A percentile compares a stretch with the other conserved stretches of the same genome.
phyloP scores from a whole-genome alignment of 371 early-diverging fungal species.

The Vairimorpha necatrix region DNA sequence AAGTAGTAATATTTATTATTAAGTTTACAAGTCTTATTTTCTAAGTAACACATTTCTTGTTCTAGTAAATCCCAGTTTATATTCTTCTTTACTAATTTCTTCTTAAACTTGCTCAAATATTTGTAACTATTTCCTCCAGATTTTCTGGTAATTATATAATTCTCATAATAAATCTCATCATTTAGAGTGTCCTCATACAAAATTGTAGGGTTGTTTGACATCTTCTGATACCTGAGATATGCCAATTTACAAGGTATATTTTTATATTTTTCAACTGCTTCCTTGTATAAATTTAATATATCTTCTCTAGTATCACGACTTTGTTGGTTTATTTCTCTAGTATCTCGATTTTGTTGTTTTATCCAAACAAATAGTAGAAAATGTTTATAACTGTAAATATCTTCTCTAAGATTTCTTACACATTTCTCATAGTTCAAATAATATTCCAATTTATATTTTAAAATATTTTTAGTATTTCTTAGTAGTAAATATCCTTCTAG shows the following conservation, averaged over 20 bases:
- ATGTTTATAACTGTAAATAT: neutral
- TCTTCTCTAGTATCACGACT: neutral
- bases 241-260: neutral
- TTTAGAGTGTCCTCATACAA: neutral
- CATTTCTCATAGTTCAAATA: neutral
- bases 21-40: conserved; percentile 23
- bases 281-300: neutral
- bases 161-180: conserved; percentile 3
- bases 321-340: neutral
- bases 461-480: neutral
- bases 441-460: neutral
- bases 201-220: neutral
- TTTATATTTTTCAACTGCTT: neutral
- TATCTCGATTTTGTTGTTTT: neutral
- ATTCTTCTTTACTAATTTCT: conserved; percentile 3
- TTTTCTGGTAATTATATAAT: conserved; percentile 32
- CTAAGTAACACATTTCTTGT: conserved; percentile 29
- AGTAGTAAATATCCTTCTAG: neutral
- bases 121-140: neutral
- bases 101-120: conserved; percentile 13
- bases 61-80: conserved; percentile 23
- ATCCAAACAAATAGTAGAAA: neutral
- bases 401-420: neutral
- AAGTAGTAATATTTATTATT: conserved; percentile 24
- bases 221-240: neutral